Base-by-base conservation (phyloP, 305 asterid species). In the Fraxinus albicans region DNA sequence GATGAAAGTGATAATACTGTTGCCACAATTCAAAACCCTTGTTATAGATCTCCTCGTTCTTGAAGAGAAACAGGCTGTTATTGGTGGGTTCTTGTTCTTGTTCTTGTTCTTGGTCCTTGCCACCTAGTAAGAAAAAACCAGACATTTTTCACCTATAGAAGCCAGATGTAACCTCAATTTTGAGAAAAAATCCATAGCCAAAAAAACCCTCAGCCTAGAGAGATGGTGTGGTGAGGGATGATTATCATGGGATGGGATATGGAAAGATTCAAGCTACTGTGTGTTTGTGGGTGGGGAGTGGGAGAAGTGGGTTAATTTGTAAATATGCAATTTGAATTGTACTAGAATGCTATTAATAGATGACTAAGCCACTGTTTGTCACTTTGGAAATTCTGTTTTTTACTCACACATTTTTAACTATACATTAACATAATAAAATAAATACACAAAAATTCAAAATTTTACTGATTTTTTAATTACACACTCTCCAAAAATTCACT, bases 21-120 rank as follows among this genome's bases (percentile, higher is more conserved):
- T 88, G 93, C 97, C 99, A 95, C 93, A 90, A 81, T 81, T 94
- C 95, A n/a, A 91, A 94, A 88, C 97, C 96, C 97, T 93, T 92
- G 92, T 81, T 86, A 75, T 90, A 88, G 95, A 94, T 92, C 95
- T 93, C 99, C 47, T 91, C 92, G 91, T 88, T 90, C 79, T 88
- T 89, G 92, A 91, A 90, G 76, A 91, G 77, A 65, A 86, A 90
- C 72, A 88, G 86, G 82, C 86, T 91, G 40, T 82, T 83, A 4
- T 81, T 87, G 70, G 70, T 60, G 81, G 80, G 86, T 1, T 83
- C 73, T 29, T 81, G 86, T 1, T 83, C 73, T 29, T 81, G 86
- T 1, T 83, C 73, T 35, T 35, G 40, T 35, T 89, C 86, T 34
- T 89, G 88, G 12, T 87, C 86, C 38, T 90, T 85, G 17, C 90